phyloP scores from a whole-genome alignment of 2,329 filamentous ascomycete genomes.

The Pezicula neosporulosa region DNA sequence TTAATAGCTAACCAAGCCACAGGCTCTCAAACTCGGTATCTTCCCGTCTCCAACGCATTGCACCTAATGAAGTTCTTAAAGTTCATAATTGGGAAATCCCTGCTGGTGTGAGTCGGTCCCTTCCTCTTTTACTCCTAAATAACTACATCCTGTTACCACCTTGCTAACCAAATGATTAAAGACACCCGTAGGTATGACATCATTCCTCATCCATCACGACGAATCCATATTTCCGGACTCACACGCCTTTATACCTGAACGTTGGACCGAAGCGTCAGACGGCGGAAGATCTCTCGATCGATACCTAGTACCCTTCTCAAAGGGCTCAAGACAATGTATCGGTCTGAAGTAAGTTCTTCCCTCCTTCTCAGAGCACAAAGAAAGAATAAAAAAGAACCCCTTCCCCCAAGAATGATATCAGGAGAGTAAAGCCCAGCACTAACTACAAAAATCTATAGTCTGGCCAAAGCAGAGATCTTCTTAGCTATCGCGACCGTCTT shows the following conservation, averaged over 20 bases:
- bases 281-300: constrained; percentile 26
- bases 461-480: background rate
- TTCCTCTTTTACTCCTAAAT: background rate
- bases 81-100: constrained; percentile 16
- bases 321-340: constrained; percentile 36
- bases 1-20: constrained; percentile 26
- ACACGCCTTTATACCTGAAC: constrained; percentile 34
- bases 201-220: constrained; percentile 35
- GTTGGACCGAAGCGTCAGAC: constrained; percentile 33
- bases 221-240: constrained; percentile 33
- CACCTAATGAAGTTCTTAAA: constrained; percentile 14
- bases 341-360: constrained; percentile 23
- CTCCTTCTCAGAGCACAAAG: too few species aligned
- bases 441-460: background rate
- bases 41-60: constrained; percentile 24
- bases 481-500: background rate
- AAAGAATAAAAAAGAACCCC: too few species aligned
- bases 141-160: background rate
- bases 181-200: constrained; percentile 35
- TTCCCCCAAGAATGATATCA: background rate
- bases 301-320: constrained; percentile 38
- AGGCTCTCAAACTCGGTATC: constrained; percentile 27
- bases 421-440: background rate
- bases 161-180: background rate
- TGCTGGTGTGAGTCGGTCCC: constrained; percentile 14